Evolutionary conservation across 306 rosid species (phyloP), one percentile per base, ranked within the genome.

Genomic region (Cyclanthera cordifolia): DNA sequence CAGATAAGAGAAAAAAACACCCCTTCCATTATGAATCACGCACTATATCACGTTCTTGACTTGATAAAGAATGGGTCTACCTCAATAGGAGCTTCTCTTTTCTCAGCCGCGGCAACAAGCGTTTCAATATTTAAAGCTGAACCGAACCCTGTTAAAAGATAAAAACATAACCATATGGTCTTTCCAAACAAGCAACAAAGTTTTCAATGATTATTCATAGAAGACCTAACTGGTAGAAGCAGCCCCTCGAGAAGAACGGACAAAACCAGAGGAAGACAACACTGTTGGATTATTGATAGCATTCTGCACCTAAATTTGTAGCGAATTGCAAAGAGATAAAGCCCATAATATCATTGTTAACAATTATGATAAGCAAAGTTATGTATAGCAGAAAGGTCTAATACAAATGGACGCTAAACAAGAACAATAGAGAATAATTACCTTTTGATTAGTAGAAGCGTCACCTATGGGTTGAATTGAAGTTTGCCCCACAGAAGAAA

Each of bases 111-210:
- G 53, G 96, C 95, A 67, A 88, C 95, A 69, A 88, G 84, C 8
- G 99, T 94, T 74, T 90, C 99, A 64, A 94, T 94, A 81, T 86
- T 94, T 86, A 94, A 82, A 74, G 97, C 96, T 73, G 99, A 86
- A 58, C 99, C 99, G 82, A 94, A 94, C 81, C 87, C 99, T 94
- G 81, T 51, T 9, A 66, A 28, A 56, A 77, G 52, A 24, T 25
- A 24, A 46, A 71, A 41, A 25, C 66, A 25, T 27, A 47, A 51
- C 39, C 54, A 73, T 60, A 56, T 75, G 30, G 59, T 54, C 52
- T 53, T 56, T 69, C 64, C 67, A 37, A 34, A 65, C 49, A 68
- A 72, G 76, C 63, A 72, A 55, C 47, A 71, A 67, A n/a, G 19
- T 67, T 77, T 32, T 61, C 12, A 71, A 61, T 43, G 23, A 73